A percentile compares a stretch with the other conserved stretches of the same genome.
Conservation (phyloP, 345 rosid species). For the Populus alba region DNA sequence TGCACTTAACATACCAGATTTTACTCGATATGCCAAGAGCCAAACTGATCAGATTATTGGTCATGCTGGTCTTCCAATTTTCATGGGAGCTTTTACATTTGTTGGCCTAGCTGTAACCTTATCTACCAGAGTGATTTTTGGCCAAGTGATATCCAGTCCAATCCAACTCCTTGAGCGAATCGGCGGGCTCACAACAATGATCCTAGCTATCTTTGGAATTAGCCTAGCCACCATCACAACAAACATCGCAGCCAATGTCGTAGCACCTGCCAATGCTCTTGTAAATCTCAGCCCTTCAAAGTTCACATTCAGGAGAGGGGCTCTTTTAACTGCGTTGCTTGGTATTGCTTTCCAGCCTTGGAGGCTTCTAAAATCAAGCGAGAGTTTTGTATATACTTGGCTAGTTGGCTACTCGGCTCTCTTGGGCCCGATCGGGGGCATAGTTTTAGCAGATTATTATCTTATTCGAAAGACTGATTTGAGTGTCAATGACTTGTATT, state of each 20-base stretch:
- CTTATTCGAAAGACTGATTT: slow-evolving; percentile 46
- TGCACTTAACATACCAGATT: slow-evolving; percentile 91
- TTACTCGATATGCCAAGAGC: slow-evolving; percentile 68
- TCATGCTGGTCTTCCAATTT: slow-evolving; percentile 77
- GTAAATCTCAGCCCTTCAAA: slow-evolving; percentile 77
- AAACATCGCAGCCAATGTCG: slow-evolving; percentile 88
- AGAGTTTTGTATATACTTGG: slow-evolving; percentile 96
- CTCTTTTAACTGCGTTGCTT: slow-evolving; percentile 71
- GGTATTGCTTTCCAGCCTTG: slow-evolving; percentile 88
- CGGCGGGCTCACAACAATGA: slow-evolving; percentile 59
- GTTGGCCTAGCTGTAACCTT: slow-evolving; percentile 82
- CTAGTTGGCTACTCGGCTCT: slow-evolving; percentile 84
- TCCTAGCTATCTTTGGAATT: slow-evolving; percentile 72
- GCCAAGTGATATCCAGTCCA: slow-evolving; percentile 73
- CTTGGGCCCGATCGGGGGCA: slow-evolving; percentile 82
- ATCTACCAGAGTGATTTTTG: slow-evolving; percentile 73
- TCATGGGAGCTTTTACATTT: slow-evolving; percentile 86
- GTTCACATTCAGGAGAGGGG: slow-evolving; percentile 82
- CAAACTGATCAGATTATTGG: slow-evolving; percentile 80
- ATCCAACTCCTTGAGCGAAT: slow-evolving; percentile 70
- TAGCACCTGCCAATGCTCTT: slow-evolving; percentile 90
- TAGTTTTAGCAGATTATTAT: slow-evolving; percentile 73
- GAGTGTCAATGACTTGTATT: slow-evolving; percentile 56
- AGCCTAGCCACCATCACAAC: slow-evolving; percentile 82
- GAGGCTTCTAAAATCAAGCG: slow-evolving; percentile 81